A percentile compares a stretch with the other conserved stretches of the same genome.
Evolutionary conservation across 768 basidiomycete species (phyloP).

Genomic region (Suillus fuscotomentosus): DNA sequence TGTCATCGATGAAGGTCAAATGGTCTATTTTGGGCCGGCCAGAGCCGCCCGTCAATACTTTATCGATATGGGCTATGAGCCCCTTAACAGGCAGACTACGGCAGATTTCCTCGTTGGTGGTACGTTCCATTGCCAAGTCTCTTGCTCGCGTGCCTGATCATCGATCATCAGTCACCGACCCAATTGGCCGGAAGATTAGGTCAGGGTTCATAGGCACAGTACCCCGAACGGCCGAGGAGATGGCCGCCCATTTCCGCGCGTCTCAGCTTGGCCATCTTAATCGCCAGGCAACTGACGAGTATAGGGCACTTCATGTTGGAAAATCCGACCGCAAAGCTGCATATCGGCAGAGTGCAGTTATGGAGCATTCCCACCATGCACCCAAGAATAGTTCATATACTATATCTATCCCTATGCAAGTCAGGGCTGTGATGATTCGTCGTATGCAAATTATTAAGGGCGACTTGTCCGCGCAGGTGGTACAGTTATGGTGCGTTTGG

Average conservation of each 20-base stretch:
- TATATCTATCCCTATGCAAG: slow-evolving; percentile 44
- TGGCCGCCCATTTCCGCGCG: slow-evolving; percentile 45
- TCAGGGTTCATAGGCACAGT: slow-evolving; percentile 35
- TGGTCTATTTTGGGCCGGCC: slow-evolving; percentile 58
- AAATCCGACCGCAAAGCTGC: slow-evolving; percentile 39
- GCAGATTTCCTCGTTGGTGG: slow-evolving; percentile 56
- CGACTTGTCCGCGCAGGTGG: slow-evolving; percentile 34
- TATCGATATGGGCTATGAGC: slow-evolving; percentile 51
- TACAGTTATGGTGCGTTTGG: slow-evolving; percentile 33
- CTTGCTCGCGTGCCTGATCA: not conserved
- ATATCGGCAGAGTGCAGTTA: slow-evolving; percentile 47
- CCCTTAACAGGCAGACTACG: slow-evolving; percentile 55
- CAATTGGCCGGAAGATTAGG: slow-evolving; percentile 52
- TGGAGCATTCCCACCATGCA: slow-evolving; percentile 50
- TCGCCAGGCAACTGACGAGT: slow-evolving; percentile 43
- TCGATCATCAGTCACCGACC: slow-evolving; percentile 50
- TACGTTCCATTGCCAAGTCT: slow-evolving; percentile 11
- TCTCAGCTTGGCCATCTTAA: slow-evolving; percentile 43
- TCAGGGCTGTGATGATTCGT: slow-evolving; percentile 42
- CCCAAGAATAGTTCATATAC: slow-evolving; percentile 42
- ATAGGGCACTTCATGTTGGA: slow-evolving; percentile 43
- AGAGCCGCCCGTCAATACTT: slow-evolving; percentile 54
- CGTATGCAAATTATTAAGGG: slow-evolving; percentile 45
- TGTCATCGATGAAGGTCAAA: slow-evolving; percentile 53
- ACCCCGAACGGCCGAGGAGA: slow-evolving; percentile 58